A percentile compares a stretch with the other conserved stretches of the same genome.
Evolutionary conservation across 208 protist genomes (phyloP).

Genomic region (Strigomonas oncopelti): DNA sequence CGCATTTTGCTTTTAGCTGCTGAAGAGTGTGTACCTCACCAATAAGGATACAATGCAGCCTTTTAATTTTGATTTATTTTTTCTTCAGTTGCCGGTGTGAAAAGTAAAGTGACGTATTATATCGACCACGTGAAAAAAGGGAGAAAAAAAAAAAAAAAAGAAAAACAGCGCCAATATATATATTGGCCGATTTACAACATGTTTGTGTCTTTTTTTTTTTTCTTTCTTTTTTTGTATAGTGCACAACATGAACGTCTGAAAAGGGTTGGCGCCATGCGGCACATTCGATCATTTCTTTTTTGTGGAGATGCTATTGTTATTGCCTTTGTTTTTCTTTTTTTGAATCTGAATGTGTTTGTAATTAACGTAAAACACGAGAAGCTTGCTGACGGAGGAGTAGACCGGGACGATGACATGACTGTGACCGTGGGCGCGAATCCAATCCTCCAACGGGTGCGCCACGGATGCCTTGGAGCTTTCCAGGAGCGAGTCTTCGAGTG

Average conservation of each 20-base stretch:
- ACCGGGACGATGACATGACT: not conserved
- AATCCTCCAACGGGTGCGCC: slow-evolving; percentile 27
- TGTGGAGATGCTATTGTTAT: slow-evolving; percentile 20
- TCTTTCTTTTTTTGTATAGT: no score
- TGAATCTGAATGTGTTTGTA: slow-evolving; percentile 27
- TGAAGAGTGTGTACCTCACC: no score
- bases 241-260: no score
- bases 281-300: not conserved
- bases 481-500: slow-evolving; percentile 15
- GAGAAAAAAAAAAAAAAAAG: slow-evolving; percentile 19
- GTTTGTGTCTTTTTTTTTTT: no score
- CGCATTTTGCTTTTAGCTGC: no score
- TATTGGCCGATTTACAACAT: no score
- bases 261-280: no score
- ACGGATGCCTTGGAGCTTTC: slow-evolving; percentile 16
- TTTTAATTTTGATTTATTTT: no score
- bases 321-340: slow-evolving; percentile 20
- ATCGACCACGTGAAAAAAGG: not conserved
- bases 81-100: no score
- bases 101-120: no score
- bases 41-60: no score
- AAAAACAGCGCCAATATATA: no score
- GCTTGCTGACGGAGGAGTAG: not conserved
- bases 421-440: slow-evolving; percentile 21
- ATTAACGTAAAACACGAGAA: slow-evolving; percentile 43